phyloP scores from a whole-genome alignment of 352 stramenopile species.

The Plasmopara muralis region DNA sequence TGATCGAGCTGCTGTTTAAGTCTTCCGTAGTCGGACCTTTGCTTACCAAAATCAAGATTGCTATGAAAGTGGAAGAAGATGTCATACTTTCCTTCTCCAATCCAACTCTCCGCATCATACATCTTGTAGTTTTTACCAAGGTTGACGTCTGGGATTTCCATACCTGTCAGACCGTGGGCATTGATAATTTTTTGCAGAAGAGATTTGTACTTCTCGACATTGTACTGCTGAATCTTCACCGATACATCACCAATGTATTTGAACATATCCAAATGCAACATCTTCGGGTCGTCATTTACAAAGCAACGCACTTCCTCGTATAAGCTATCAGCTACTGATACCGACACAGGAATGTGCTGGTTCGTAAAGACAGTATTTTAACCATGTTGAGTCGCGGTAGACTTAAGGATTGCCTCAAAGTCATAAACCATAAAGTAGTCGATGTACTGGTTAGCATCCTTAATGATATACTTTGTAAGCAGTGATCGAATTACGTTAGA shows the following conservation, averaged over 20 bases:
- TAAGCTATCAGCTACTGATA: constrained; percentile 13
- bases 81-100: not conserved
- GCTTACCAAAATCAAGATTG: not conserved
- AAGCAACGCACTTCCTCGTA: constrained; percentile 14
- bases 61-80: not conserved
- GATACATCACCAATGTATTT: not conserved
- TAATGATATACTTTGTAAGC: not conserved
- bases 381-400: constrained; percentile 2
- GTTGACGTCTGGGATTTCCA: not conserved
- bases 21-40: not conserved
- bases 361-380: constrained; percentile 5
- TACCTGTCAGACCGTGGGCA: not conserved
- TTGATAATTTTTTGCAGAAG: not conserved
- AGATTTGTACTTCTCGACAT: not conserved
- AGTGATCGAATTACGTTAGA: not conserved
- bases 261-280: constrained; percentile 13
- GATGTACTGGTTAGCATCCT: not conserved
- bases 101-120: not conserved
- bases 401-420: not conserved
- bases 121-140: not conserved
- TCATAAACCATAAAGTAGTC: not conserved
- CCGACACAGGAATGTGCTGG: constrained; percentile 12
- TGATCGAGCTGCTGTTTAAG: not conserved
- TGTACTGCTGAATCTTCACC: not conserved
- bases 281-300: constrained; percentile 5